Base-by-base conservation (phyloP, 140 eudicot species). In the Erigeron philadelphicus region DNA sequence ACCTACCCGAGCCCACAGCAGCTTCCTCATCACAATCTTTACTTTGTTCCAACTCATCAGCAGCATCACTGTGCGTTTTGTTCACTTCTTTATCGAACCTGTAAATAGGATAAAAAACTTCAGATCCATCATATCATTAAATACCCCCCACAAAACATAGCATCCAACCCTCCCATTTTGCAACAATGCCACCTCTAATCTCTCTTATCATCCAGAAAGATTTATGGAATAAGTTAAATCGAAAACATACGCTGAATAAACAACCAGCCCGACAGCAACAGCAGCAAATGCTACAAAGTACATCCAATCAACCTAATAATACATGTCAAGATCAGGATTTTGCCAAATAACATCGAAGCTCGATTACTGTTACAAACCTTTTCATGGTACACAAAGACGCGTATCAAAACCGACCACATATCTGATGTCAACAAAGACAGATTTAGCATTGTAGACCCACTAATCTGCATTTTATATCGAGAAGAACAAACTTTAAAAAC, bases 331-430 rank as follows among this genome's bases (percentile, higher is more conserved):
- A 61, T 71, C 25, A 83, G 42, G 45, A 63, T 71, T 60, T 42
- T 64, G 49, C 10, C 35, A 41, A 42, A 52, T 35, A 61, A 8
- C 9, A 9, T 23, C 62, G 16, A 31, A 55, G 54, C 10, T 76
- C 6, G 9, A 38, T 50, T 70, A 35, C 3, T 6, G 21, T 72
- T 48, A 67, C 85, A 44, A 46, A 90, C 97, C 90, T 88, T 90
- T 77, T 90, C 84, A 11, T 84, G 87, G 80, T 90, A 90, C 17
- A 88, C 90, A 80, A 88, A 85, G 66, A 88, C 80, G 45, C 96
- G 96, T 73, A 90, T 90, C 62, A 88, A 50, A 40, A 88, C 96
- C 12, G 97, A 84, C 96, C 96, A 90, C 97, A 90, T 90, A 84
- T 90, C 97, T 46, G 96, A 85, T 54, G 97, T 90, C 66, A 90